phyloP scores from a whole-genome alignment of 495 filamentous ascomycete genomes.

The Podospora comata region DNA sequence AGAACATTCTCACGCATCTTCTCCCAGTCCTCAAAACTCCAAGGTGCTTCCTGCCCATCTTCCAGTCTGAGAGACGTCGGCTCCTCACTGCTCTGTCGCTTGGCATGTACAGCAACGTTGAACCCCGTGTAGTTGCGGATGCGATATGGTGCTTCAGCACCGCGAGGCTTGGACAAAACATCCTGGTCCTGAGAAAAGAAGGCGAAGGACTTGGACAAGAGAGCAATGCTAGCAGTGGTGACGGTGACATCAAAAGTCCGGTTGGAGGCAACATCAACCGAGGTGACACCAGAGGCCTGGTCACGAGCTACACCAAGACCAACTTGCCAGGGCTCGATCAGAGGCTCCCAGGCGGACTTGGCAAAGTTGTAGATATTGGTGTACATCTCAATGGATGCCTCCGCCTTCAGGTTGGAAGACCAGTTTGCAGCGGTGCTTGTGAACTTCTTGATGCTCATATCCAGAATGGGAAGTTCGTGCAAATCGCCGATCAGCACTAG shows the following conservation, averaged over 20 bases:
- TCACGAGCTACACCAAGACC: constrained; percentile 86
- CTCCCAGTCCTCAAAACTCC: constrained; percentile 94
- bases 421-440: constrained; percentile 80
- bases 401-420: constrained; percentile 81
- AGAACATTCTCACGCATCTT: constrained; percentile 89
- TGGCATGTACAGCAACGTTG: constrained; percentile 77
- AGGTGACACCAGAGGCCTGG: constrained; percentile 67
- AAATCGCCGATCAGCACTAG: constrained; percentile 92
- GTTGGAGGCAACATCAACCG: constrained; percentile 80
- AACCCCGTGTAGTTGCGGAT: constrained; percentile 96
- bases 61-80: constrained; percentile 68
- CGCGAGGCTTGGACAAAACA: constrained; percentile 88
- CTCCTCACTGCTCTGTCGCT: constrained; percentile 56
- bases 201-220: constrained; percentile 86
- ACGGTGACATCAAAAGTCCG: constrained; percentile 88
- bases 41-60: constrained; percentile 88
- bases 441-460: constrained; percentile 91
- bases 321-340: constrained; percentile 94
- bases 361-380: constrained; percentile 98
- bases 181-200: constrained; percentile 89
- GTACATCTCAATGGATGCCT: constrained; percentile 86
- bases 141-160: constrained; percentile 85
- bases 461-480: constrained; percentile 89
- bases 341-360: constrained; percentile 95
- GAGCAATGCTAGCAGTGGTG: constrained; percentile 89